phyloP scores from a whole-genome alignment of 495 filamentous ascomycete genomes.

The Xylaria acuta region DNA sequence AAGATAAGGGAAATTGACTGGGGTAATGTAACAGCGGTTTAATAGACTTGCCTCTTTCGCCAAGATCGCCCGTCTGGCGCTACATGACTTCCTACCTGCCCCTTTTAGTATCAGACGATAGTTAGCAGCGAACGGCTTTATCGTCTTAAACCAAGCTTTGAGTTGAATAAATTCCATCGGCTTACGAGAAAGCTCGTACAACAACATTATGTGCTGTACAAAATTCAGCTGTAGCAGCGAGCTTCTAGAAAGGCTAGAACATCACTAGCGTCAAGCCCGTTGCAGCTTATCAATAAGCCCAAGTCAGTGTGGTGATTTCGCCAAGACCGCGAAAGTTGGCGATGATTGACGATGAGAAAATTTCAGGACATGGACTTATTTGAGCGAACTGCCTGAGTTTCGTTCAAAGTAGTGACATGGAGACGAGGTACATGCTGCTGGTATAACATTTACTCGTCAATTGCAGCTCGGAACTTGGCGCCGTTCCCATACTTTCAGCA shows the following conservation, averaged over 20 bases:
- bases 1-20: slow-evolving; percentile 22
- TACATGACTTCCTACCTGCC: slow-evolving; percentile 13
- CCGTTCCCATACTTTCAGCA: neutral
- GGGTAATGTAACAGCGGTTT: slow-evolving; percentile 4
- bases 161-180: neutral
- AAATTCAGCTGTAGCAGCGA: neutral
- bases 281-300: neutral
- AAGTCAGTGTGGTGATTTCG: neutral
- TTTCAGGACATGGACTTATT: neutral
- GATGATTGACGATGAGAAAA: neutral
- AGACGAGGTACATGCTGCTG: neutral
- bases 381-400: neutral
- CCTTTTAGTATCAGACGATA: neutral
- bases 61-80: slow-evolving; percentile 23
- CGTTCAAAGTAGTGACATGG: neutral
- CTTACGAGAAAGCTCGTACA: neutral
- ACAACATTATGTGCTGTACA: neutral
- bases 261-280: neutral
- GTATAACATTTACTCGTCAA: neutral
- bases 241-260: neutral
- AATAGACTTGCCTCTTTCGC: slow-evolving; percentile 22
- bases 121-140: neutral
- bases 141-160: neutral
- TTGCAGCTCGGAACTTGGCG: neutral
- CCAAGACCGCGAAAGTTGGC: neutral